Base-by-base conservation (phyloP, 2,329 filamentous ascomycete genomes). In the Pezicula neosporulosa region DNA sequence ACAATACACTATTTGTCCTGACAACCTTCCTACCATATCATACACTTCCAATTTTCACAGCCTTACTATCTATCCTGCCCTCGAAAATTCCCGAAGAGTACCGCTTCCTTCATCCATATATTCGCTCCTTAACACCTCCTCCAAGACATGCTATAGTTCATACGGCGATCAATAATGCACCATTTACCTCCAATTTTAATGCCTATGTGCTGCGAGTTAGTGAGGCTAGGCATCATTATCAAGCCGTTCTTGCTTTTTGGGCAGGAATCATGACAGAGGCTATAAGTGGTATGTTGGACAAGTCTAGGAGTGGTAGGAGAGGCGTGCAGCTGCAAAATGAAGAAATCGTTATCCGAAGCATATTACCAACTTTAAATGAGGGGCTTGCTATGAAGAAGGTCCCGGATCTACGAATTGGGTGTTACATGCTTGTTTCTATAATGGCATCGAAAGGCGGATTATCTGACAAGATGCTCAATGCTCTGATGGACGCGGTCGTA, bases 1-100 rank as follows among this genome's bases (percentile, higher is more conserved):
- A 91, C 71, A 97, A 96, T 69, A 93, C 90, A 4, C 76, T 82
- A 3, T 80, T 80, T 33, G 73, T 96, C 13, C 76, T 97, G 41
- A 80, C 92, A 59, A 89, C 92, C 3, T 97, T 97, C 68, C 77
- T 99, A 5, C 94, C 94, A 1, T 97, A 96, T 70, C 92, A 99
- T 68, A 85, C 86, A 7, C 87, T 90, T 30, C 88, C 89, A 6
- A 83, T 90, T 13, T 99, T 99, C 68, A 78, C 87, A 44, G 92
- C 90, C 1, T 76, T 97, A 7, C 77, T 99, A 24, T 92, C 90
- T 2, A 95, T 99, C 52, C 75, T 99, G 12, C 91, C 94, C 0
- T 67, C 77, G n/a, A 82, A 78, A 46, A 76, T 97, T 8, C 86
- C 91, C 1, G 74, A 81, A 38, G 83, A 89, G 36, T 91, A 94